These are phyloP conservation scores for Sporopachydermia lactativora DNA, from an alignment of 805 yeast genomes.

Conservation along the genomic window DNA sequence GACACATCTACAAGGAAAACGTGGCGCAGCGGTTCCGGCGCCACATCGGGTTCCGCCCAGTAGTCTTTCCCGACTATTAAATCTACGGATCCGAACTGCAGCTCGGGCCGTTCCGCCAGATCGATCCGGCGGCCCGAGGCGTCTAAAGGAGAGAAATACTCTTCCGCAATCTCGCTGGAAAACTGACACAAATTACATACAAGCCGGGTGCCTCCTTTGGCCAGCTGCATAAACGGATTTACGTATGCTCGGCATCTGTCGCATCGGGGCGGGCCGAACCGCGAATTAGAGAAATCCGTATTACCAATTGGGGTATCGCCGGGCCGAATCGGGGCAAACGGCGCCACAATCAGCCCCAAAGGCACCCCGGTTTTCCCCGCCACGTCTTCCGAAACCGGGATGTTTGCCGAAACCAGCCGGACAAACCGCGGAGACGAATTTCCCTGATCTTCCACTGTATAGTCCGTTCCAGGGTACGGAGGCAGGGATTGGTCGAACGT, in stretches of 20 bases:
- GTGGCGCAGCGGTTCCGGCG: slow-evolving; percentile 43
- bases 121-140: slow-evolving; percentile 50
- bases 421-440: slow-evolving; percentile 69
- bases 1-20: slow-evolving; percentile 63
- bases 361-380: slow-evolving; percentile 65
- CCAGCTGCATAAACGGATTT: slow-evolving; percentile 67
- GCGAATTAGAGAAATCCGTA: slow-evolving; percentile 39
- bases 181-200: slow-evolving; percentile 81
- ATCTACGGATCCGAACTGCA: slow-evolving; percentile 76
- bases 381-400: slow-evolving; percentile 62
- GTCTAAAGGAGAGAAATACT: slow-evolving; percentile 52
- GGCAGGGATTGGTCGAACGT: slow-evolving; percentile 73
- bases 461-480: slow-evolving; percentile 68
- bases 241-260: slow-evolving; percentile 82
- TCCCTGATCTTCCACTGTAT: slow-evolving; percentile 65
- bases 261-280: slow-evolving; percentile 75
- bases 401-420: slow-evolving; percentile 66
- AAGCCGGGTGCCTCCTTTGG: slow-evolving; percentile 44
- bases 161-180: slow-evolving; percentile 52
- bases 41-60: slow-evolving; percentile 26
- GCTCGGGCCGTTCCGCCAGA: slow-evolving; percentile 53
- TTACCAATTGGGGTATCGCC: slow-evolving; percentile 45
- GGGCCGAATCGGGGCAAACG: slow-evolving; percentile 54
- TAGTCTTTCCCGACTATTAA: slow-evolving; percentile 64
- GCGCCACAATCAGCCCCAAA: slow-evolving; percentile 65